Percentiles rank a stretch among this genome's conserved stretches.
Conservation (phyloP, 257 asterid species). For the Primulina eburnea region DNA sequence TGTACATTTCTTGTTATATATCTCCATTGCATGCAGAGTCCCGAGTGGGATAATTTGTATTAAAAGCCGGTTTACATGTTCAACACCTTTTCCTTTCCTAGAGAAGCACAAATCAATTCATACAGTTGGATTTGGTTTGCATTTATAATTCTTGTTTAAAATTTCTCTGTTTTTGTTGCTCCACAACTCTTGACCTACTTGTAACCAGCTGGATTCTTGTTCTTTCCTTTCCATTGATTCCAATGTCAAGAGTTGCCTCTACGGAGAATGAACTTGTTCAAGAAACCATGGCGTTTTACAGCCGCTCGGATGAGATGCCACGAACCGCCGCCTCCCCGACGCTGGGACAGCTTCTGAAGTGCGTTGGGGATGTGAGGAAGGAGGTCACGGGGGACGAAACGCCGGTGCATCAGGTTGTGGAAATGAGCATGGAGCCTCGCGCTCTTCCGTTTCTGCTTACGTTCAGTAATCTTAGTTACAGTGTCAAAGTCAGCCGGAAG, state of each 20-base stretch:
- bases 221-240: constrained; percentile 4
- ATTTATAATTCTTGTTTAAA: too few relatives aligned
- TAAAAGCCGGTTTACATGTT: not conserved
- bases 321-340: constrained; percentile 31
- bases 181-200: constrained; percentile 39
- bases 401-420: constrained; percentile 71
- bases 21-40: not conserved
- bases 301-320: constrained; percentile 27
- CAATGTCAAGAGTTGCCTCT: constrained; percentile 31
- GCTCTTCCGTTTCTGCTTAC: constrained; percentile 58
- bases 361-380: constrained; percentile 50
- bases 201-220: constrained; percentile 23
- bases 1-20: not conserved
- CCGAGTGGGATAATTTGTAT: not conserved
- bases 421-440: constrained; percentile 35
- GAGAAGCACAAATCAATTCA: not conserved
- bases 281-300: constrained; percentile 27
- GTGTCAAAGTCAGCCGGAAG: constrained; percentile 36
- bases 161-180: constrained; percentile 11
- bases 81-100: constrained; percentile 1
- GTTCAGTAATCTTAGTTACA: constrained; percentile 56
- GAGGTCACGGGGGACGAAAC: constrained; percentile 72
- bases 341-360: constrained; percentile 43
- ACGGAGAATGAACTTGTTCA: constrained; percentile 26
- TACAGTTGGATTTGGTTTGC: not conserved